Conservation (phyloP, 805 yeast species). For the Wickerhamiella occidentalis region DNA sequence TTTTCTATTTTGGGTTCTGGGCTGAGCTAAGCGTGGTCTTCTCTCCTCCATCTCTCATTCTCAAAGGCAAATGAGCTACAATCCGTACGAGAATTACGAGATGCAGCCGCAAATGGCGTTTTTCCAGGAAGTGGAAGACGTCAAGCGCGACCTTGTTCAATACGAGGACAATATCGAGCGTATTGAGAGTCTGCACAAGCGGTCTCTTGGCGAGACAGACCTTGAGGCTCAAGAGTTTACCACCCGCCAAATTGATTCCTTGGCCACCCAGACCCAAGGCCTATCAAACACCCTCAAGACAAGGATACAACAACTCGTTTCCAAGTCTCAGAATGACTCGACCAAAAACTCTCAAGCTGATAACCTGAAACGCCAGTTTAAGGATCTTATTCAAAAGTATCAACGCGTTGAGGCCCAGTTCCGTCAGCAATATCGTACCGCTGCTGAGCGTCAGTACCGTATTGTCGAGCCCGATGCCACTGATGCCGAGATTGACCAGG, state of each 20-base stretch:
- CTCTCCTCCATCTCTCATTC: neutral
- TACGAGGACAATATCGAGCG: slow-evolving; percentile 58
- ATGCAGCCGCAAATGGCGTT: slow-evolving; percentile 33
- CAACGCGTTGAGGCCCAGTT: slow-evolving; percentile 77
- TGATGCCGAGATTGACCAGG: slow-evolving; percentile 70
- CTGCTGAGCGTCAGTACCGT: slow-evolving; percentile 85
- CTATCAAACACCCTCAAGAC: slow-evolving; percentile 63
- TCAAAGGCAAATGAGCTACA: slow-evolving; percentile 6
- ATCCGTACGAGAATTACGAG: slow-evolving; percentile 18
- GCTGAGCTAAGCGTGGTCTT: slow-evolving; percentile 3
- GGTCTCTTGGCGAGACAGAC: slow-evolving; percentile 59
- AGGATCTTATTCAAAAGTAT: slow-evolving; percentile 76
- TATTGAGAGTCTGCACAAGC: slow-evolving; percentile 57
- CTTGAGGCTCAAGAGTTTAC: slow-evolving; percentile 55
- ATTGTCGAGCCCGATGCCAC: slow-evolving; percentile 47
- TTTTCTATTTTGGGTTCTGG: slow-evolving; percentile 1
- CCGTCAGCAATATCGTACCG: slow-evolving; percentile 69
- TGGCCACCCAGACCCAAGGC: slow-evolving; percentile 65
- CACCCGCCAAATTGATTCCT: slow-evolving; percentile 63
- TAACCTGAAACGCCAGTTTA: slow-evolving; percentile 70
- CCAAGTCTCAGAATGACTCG: slow-evolving; percentile 39
- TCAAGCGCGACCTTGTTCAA: slow-evolving; percentile 57
- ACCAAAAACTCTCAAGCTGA: slow-evolving; percentile 87
- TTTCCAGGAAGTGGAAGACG: slow-evolving; percentile 54
- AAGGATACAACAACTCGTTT: slow-evolving; percentile 66